These are phyloP conservation scores for Melaleuca alternifolia DNA, from an alignment of 345 rosid genomes.

Conservation along the genomic window DNA sequence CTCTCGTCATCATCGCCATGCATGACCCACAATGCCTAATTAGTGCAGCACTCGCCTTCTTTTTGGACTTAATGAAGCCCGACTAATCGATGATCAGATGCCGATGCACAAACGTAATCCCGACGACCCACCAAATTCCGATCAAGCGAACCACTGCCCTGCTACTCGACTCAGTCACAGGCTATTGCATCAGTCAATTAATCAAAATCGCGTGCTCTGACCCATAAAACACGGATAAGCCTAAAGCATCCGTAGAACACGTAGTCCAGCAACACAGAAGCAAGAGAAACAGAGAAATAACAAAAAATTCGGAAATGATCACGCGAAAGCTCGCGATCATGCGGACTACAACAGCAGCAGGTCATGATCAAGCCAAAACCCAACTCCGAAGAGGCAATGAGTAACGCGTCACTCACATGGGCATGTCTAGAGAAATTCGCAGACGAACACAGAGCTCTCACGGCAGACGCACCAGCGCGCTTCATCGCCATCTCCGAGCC, in stretches of 20 bases:
- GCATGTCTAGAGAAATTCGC: conserved; percentile 30
- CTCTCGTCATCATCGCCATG: neutral
- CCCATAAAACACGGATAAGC: neutral
- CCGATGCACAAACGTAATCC: neutral
- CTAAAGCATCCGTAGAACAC: neutral
- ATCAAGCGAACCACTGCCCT: neutral
- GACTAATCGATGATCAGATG: neutral
- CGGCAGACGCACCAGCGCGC: conserved; percentile 38
- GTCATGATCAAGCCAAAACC: neutral
- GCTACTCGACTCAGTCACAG: neutral
- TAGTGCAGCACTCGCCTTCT: neutral
- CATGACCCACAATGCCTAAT: neutral
- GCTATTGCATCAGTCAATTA: neutral
- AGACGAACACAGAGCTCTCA: conserved; percentile 15
- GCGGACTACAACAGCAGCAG: neutral
- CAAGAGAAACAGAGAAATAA: neutral
- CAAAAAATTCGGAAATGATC: neutral
- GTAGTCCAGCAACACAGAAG: neutral
- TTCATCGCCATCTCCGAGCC: conserved; percentile 42
- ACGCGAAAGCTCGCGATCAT: neutral
- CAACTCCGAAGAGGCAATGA: neutral
- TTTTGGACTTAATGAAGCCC: neutral
- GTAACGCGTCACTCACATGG: conserved; percentile 35
- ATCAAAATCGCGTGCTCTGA: neutral
- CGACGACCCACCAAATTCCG: neutral